A percentile compares a stretch with the other conserved stretches of the same genome.
phyloP scores from a whole-genome alignment of 2,329 filamentous ascomycete genomes.

The Drechslerella stenobrocha region DNA sequence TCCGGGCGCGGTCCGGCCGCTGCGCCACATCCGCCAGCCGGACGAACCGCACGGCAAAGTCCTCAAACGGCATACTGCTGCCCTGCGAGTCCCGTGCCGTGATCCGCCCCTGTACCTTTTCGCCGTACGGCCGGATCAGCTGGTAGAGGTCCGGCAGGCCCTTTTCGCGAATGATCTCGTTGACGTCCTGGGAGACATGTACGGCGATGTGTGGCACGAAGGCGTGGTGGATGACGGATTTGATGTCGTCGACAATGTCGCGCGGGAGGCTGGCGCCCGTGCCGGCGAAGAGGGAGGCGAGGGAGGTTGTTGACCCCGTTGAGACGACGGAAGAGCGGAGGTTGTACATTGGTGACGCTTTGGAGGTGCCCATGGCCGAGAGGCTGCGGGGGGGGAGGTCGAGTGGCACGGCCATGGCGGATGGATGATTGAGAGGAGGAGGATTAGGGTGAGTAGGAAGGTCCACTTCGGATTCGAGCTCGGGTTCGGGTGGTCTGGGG shows the following conservation, averaged over 20 bases:
- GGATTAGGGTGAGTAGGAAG: no score
- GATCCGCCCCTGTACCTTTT: conserved; percentile 82
- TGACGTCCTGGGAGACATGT: conserved; percentile 82
- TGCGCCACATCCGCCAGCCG: conserved; percentile 62
- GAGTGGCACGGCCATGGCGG: conserved; percentile 39
- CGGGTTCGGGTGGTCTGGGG: not conserved
- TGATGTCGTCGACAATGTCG: conserved; percentile 62
- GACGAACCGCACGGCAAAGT: conserved; percentile 86
- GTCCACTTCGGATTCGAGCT: no score
- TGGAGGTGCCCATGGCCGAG: conserved; percentile 59
- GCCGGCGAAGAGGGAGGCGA: conserved; percentile 61
- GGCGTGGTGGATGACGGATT: conserved; percentile 73
- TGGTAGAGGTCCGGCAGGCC: conserved; percentile 81
- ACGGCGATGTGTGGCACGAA: conserved; percentile 89
- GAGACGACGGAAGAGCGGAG: conserved; percentile 64
- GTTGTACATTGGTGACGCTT: conserved; percentile 63
- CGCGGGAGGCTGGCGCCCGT: conserved; percentile 55
- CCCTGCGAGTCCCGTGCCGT: conserved; percentile 88
- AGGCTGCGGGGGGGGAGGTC: conserved; percentile 28
- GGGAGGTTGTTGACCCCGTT: conserved; percentile 59
- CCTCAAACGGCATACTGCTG: conserved; percentile 77
- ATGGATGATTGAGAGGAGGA: not conserved
- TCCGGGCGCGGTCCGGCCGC: conserved; percentile 31
- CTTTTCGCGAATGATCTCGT: conserved; percentile 77
- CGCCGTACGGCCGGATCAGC: conserved; percentile 85